Evolutionary conservation across 495 filamentous ascomycete genomes (phyloP), one percentile per base, ranked within the genome.

Genomic region (Copromyces sp.): DNA sequence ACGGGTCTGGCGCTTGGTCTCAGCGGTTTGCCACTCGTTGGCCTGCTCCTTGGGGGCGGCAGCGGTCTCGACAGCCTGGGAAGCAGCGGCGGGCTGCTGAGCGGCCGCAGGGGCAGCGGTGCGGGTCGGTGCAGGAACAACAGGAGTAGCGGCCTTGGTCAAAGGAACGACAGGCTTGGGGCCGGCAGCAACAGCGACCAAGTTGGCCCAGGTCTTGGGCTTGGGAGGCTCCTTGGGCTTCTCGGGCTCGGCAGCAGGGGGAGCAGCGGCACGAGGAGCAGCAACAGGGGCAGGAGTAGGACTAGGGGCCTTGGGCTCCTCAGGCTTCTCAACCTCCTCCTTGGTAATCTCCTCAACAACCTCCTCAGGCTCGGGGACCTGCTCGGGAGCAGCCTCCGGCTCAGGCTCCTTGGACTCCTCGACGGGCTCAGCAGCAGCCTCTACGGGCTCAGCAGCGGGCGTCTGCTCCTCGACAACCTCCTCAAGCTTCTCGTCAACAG

Each of bases 121-220:
- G 11, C 75, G 75, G 4, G 79, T 11, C 74, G 81, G 79, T 70
- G 82, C 72, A 39, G 83, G 73, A 38, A 82, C 77, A 14, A 85
- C 75, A 24, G 83, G 75, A 14, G 83, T 75, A 41, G 85, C 77
- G 37, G 86, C 81, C 77, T 87, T 82, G 61, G 82, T 75, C 44
- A 75, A 16, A 3, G 85, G 85, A 24, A 84, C 82, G 17, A 80
- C 84, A 16, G 87, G 84, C 40, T 83, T 82, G 7, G 83, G 74
- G 68, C 80, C 70, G 68, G 82, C 82, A 39, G 81, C 80, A 44
- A 86, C 86, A 71, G 85, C 83, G 11, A 87, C 87, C 11, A 95
- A 89, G 82, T 85, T 95, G 39, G 95, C 95, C 96, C 96, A 98
- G 39, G 93, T 97, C 88, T 94, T 94, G 39, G 90, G 90, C 77